A percentile compares a stretch with the other conserved stretches of the same genome.
Evolutionary conservation across 805 yeast species (phyloP).

Genomic region (Tetrapisispora pingtungensis): DNA sequence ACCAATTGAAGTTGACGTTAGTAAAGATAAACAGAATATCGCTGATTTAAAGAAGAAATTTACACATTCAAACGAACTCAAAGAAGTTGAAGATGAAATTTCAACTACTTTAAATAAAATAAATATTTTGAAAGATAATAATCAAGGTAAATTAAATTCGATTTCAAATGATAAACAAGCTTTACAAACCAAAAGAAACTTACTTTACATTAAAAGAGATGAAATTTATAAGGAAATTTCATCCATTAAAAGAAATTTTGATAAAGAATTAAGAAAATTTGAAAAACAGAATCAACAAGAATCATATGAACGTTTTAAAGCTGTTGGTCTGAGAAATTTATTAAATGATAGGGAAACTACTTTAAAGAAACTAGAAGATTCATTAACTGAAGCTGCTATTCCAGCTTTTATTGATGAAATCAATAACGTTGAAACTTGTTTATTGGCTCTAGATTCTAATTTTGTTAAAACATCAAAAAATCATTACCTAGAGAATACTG

Average conservation of each 20-base stretch:
- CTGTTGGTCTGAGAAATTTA: constrained; percentile 36
- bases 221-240: constrained; percentile 53
- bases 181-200: constrained; percentile 53
- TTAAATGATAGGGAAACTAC: constrained; percentile 39
- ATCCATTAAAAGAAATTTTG: constrained; percentile 57
- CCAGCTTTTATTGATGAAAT: constrained; percentile 81
- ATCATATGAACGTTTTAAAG: constrained; percentile 52
- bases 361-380: constrained; percentile 52
- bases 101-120: constrained; percentile 25
- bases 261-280: constrained; percentile 60
- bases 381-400: constrained; percentile 55
- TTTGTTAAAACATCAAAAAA: constrained; percentile 44
- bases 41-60: constrained; percentile 60
- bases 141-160: not conserved
- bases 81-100: constrained; percentile 35
- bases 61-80: constrained; percentile 37
- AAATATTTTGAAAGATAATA: not conserved
- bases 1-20: constrained; percentile 65
- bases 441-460: constrained; percentile 65
- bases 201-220: constrained; percentile 54
- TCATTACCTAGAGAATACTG: constrained; percentile 10
- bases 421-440: constrained; percentile 55
- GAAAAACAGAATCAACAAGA: constrained; percentile 57
- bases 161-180: constrained; percentile 45
- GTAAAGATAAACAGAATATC: constrained; percentile 62